Evolutionary conservation across 148 eudicot species (phyloP).

Genomic region (Fagopyrum homotropicum): DNA sequence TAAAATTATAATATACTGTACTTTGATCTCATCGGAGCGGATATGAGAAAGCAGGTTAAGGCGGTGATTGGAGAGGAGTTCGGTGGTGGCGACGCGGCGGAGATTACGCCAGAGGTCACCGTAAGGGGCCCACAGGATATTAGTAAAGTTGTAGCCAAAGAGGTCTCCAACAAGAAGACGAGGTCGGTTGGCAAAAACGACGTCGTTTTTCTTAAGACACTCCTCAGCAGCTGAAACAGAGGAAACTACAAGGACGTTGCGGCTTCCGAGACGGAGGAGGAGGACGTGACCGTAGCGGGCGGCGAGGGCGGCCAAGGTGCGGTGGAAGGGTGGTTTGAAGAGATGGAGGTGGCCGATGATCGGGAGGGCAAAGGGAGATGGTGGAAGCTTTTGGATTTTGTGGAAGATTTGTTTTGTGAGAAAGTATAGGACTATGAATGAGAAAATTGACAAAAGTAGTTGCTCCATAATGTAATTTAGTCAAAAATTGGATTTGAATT

Average conservation of each 20-base stretch:
- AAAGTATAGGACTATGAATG: slow-evolving; percentile 18
- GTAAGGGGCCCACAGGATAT: slow-evolving; percentile 37
- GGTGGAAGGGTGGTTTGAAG: slow-evolving; percentile 34
- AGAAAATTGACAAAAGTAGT: neutral
- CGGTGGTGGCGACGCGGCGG: slow-evolving; percentile 26
- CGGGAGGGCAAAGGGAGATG: slow-evolving; percentile 42
- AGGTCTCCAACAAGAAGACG: slow-evolving; percentile 26
- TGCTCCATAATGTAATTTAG: neutral
- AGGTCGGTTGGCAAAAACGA: slow-evolving; percentile 47
- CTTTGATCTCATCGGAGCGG: too few relatives aligned
- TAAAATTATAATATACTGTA: too few relatives aligned
- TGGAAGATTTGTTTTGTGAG: slow-evolving; percentile 17
- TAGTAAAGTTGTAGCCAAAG: slow-evolving; percentile 32
- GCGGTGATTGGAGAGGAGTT: too few relatives aligned
- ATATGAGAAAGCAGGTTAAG: too few relatives aligned
- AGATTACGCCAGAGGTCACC: slow-evolving; percentile 47
- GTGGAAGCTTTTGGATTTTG: slow-evolving; percentile 35
- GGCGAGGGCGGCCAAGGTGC: slow-evolving; percentile 27
- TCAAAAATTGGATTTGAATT: neutral
- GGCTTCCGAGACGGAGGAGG: slow-evolving; percentile 35
- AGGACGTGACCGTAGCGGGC: slow-evolving; percentile 27
- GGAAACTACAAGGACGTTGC: slow-evolving; percentile 38
- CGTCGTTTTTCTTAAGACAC: slow-evolving; percentile 42
- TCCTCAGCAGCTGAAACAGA: slow-evolving; percentile 39
- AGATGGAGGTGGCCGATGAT: slow-evolving; percentile 48